Base-by-base conservation (phyloP, 148 eudicot genomes). In the Bassia scoparia region DNA sequence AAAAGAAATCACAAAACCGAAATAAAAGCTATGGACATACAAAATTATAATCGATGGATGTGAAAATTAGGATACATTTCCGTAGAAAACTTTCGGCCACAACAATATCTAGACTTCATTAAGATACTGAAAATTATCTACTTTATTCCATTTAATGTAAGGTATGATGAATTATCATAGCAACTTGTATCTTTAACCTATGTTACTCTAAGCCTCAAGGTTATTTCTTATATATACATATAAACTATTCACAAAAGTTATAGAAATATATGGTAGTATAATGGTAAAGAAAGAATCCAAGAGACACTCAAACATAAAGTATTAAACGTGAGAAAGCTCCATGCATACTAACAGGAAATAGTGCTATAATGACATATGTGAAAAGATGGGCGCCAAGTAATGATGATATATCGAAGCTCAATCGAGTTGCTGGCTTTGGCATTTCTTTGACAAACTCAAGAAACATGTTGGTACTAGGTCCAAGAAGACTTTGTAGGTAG, bases 371-470 rank as follows among this genome's bases (percentile, higher is more conserved):
- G 79, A 94, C 96, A 83, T 90, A 91, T 53, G 97, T 86, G 71
- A 89, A 90, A 79, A 94, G 91, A 48, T 91, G 89, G 18, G 96
- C 84, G 72, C 96, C 87, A 41, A 91, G 93, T 27, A 89, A 84
- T 80, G 95, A 86, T 54, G 96, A 73, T 38, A 95, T 79, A 84
- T 91, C 97, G 62, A 88, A 65, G 67, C 83, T 84, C 18, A 86
- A 70, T 55, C 66, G 69, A 72, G 91, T 83, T 79, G 76, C 90
- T 68, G 89, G 89, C 72, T 91, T 95, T 53, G 98, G 98, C 98
- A 89, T 95, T 84, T 95, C 97, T 83, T 89, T 95, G 70, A 88
- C 83, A 76, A 88, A 95, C 72, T 91, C 90, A 66, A 91, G 84
- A 31, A 80, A 82, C 79, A 91, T 82, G 78, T 78, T 79, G 23